A percentile compares a stretch with the other conserved stretches of the same genome.
Evolutionary conservation across 352 stramenopile species (phyloP).

Genomic region (Phytophthora gonapodyides): DNA sequence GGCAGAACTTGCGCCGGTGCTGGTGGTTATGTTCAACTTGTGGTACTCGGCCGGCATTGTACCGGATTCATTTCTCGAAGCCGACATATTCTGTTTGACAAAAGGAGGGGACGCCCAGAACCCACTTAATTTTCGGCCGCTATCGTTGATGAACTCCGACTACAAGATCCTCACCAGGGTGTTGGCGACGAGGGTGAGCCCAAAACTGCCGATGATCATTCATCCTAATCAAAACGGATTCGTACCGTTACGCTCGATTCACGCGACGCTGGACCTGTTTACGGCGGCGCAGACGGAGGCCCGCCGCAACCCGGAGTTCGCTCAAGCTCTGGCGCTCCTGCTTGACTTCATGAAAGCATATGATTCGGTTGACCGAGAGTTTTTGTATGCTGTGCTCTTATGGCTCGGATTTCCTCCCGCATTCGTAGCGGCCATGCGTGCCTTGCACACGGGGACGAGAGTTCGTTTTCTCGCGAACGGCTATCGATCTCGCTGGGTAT

Average conservation of each 20-base stretch:
- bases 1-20: background rate
- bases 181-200: background rate
- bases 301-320: background rate
- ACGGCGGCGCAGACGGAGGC: too few species aligned
- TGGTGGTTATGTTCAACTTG: background rate
- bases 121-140: slow-evolving; percentile 5
- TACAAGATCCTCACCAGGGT: background rate
- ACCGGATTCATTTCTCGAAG: slow-evolving; percentile 1
- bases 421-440: too few species aligned
- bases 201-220: background rate
- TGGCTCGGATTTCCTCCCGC: too few species aligned
- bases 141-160: too few species aligned
- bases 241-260: too few species aligned
- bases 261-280: too few species aligned
- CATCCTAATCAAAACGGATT: background rate
- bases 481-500: background rate
- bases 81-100: slow-evolving; percentile 6
- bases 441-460: background rate
- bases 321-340: background rate
- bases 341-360: slow-evolving; percentile 4
- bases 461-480: background rate
- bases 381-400: background rate
- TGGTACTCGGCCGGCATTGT: background rate
- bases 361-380: background rate
- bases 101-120: background rate